Base-by-base conservation (phyloP, 2,329 filamentous ascomycete genomes). In the Cladorrhinum sp. region DNA sequence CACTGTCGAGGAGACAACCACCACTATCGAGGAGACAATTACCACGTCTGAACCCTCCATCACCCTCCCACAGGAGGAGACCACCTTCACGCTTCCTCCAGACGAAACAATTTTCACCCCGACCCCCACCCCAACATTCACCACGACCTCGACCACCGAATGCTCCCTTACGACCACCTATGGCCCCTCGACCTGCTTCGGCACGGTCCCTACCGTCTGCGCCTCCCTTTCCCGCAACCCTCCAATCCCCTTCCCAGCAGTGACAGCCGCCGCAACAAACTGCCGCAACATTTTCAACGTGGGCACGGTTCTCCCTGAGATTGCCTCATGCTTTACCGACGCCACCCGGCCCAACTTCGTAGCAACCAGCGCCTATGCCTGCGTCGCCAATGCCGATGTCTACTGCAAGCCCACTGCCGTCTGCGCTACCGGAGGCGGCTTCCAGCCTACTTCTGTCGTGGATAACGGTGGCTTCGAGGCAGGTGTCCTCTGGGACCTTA, bases 381-480 rank as follows among this genome's bases (percentile, higher is more conserved):
- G 57, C 57, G 32, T 59, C 32, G 18, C 27, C 29, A n/a, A n/a
- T 32, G 57, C 57, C 50, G 23, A 27, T 5, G 50, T 59, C 10
- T 54, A 53, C 57, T 59, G 57, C 57, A 10, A 18, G 5, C 13
- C 57, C 50, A 29, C 27, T 6, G 18, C n/a, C 27, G 36, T 48
- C 13, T 51, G 56, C 27, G 24, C 45, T 3, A 25, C 45, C 27
- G 27, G 50, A 25, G 3, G 22, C 22, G n/a, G 22, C 10, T n/a
- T 4, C 4, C 22, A 24, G 13, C 45, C 50, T 23, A 27, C 22
- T 13, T 10, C 20, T 2, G 10, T 32, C 9, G 25, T 41, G 7
- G n/a, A 20, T 23, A 18, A 51, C 50, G 49, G 41, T 9, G 57
- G 50, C 24, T 59, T 59, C 50, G 57, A 59, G 57, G 12, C 6